These are phyloP conservation scores for Aspergillus sp. DNA, from an alignment of 2,329 filamentous ascomycete species.

Conservation along the genomic window DNA sequence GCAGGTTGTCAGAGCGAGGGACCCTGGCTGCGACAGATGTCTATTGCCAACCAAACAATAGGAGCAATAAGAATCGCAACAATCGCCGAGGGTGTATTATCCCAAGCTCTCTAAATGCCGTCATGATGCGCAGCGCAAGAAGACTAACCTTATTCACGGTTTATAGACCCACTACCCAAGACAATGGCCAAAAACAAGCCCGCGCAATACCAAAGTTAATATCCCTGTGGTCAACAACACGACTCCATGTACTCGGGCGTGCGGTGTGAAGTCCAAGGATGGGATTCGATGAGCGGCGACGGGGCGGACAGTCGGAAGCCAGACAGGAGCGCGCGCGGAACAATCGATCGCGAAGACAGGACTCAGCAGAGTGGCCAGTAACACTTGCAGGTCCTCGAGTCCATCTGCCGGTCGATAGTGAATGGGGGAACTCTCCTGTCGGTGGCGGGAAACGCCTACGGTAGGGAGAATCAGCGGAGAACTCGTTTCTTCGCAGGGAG, in stretches of 20 bases:
- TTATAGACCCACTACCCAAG: not conserved
- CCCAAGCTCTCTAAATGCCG: not conserved
- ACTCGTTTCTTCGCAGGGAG: not conserved
- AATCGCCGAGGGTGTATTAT: not conserved
- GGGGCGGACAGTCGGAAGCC: slow-evolving; percentile 2
- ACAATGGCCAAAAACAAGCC: not conserved
- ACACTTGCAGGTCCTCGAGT: not conserved
- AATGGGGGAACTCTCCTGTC: slow-evolving; percentile 12
- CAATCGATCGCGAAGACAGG: slow-evolving; percentile 5
- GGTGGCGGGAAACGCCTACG: slow-evolving; percentile 12
- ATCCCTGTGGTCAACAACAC: not conserved
- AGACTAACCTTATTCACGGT: not conserved
- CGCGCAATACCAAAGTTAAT: not conserved
- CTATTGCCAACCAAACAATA: not conserved
- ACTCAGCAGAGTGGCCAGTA: slow-evolving; percentile 6
- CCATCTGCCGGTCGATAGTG: slow-evolving; percentile 11
- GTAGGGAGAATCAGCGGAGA: slow-evolving; percentile 21
- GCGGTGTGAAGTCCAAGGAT: not conserved
- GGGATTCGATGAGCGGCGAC: not conserved
- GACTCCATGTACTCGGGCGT: not conserved
- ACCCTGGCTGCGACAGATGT: not conserved
- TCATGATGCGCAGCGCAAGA: not conserved
- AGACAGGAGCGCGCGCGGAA: not conserved
- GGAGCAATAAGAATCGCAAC: not conserved
- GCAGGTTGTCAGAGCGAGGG: not conserved